Evolutionary conservation across 2,329 filamentous ascomycete species (phyloP).

Genomic region (Cryphonectria radicalis): DNA sequence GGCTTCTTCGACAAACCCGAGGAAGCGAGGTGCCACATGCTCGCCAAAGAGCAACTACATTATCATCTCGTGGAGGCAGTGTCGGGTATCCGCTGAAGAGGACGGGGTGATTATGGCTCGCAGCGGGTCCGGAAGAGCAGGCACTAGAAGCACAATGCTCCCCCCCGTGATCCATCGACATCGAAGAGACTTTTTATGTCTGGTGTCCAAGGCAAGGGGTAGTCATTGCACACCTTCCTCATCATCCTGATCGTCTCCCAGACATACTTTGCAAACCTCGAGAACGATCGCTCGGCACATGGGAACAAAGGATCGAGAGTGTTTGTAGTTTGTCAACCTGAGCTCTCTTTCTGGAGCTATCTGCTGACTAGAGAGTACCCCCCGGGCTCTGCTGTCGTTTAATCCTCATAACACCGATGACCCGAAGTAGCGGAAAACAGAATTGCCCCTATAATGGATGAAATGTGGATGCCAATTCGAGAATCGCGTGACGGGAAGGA

Average conservation of each 20-base stretch:
- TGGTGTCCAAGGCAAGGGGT: neutral
- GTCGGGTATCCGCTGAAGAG: neutral
- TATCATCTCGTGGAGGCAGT: neutral
- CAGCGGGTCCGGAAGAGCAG: neutral
- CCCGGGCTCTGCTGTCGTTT: slow-evolving; percentile 29
- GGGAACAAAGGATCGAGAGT: neutral
- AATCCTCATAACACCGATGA: slow-evolving; percentile 31
- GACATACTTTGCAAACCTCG: neutral
- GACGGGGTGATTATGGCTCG: neutral
- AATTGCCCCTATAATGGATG: slow-evolving; percentile 28
- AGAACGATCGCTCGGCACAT: neutral
- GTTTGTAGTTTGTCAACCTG: slow-evolving; percentile 29
- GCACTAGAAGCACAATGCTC: neutral
- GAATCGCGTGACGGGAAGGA: slow-evolving; percentile 9
- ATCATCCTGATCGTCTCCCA: neutral
- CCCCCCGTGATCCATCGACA: neutral
- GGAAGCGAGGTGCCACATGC: neutral
- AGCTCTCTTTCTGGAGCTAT: slow-evolving; percentile 31
- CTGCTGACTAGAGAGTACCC: slow-evolving; percentile 28
- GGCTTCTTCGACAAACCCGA: neutral
- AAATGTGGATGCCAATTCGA: slow-evolving; percentile 28
- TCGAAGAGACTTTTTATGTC: neutral
- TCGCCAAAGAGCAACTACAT: neutral
- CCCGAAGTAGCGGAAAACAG: slow-evolving; percentile 31
- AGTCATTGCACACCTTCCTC: neutral